Evolutionary conservation across 352 stramenopile genomes (phyloP).

Genomic region (Globisporangium polare): DNA sequence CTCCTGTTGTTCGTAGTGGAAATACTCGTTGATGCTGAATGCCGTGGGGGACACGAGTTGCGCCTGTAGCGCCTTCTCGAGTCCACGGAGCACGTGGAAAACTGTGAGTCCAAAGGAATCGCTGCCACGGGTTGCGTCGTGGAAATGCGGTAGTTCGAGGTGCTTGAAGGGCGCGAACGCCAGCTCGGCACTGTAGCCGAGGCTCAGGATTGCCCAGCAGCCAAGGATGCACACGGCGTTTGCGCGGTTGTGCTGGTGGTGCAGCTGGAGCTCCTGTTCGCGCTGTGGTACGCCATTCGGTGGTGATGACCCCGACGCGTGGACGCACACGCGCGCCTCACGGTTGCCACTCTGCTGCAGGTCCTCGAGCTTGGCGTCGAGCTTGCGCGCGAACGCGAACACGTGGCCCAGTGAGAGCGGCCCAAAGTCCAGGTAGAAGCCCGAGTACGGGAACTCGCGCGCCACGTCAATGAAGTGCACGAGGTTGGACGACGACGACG

Average conservation of each 20-base stretch:
- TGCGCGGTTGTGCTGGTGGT: conserved; percentile 52
- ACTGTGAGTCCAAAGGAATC: conserved; percentile 28
- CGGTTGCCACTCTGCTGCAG: conserved; percentile 11
- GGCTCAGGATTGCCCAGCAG: conserved; percentile 63
- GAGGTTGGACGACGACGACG: not conserved
- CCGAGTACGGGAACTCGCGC: conserved; percentile 86
- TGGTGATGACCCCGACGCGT: conserved; percentile 5
- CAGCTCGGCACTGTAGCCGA: conserved; percentile 52
- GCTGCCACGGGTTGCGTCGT: conserved; percentile 21
- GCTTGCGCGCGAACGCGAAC: conserved; percentile 75
- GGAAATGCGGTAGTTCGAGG: conserved; percentile 27
- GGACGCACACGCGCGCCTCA: conserved; percentile 70
- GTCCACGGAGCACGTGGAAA: conserved; percentile 22
- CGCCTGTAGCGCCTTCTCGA: conserved; percentile 62
- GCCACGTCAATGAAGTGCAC: conserved; percentile 26
- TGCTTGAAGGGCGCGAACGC: conserved; percentile 50
- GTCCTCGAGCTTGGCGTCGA: conserved; percentile 64
- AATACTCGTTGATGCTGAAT: conserved; percentile 19
- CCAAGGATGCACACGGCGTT: conserved; percentile 90
- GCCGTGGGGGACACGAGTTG: conserved; percentile 73
- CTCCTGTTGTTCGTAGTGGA: conserved; percentile 17
- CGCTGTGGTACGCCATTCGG: not conserved
- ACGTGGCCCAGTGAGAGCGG: conserved; percentile 92
- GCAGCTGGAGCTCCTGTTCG: not conserved
- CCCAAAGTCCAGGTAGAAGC: conserved; percentile 96